Percentiles rank a stretch among this genome's conserved stretches.
Evolutionary conservation across 2,329 filamentous ascomycete species (phyloP).

Genomic region (Neonectria ditissima): DNA sequence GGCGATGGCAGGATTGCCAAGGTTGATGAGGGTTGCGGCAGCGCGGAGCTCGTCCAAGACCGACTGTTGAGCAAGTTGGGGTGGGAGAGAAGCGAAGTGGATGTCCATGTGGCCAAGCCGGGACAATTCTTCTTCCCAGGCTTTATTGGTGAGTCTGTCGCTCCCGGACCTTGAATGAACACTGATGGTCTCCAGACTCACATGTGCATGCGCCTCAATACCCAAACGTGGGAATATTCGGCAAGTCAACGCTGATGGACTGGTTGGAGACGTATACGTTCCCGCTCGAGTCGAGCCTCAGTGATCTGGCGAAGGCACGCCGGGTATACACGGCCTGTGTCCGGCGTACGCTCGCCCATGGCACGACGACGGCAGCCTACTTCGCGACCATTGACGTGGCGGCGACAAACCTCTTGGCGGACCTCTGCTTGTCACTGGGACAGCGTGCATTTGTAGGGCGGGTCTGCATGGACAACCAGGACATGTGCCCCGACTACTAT

Average conservation of each 20-base stretch:
- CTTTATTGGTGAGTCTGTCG: constrained; percentile 72
- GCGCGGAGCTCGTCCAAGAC: constrained; percentile 46
- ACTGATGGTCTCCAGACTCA: constrained; percentile 72
- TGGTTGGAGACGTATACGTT: constrained; percentile 98
- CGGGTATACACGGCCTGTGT: constrained; percentile 84
- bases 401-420: constrained; percentile 90
- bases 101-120: constrained; percentile 52
- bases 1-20: constrained; percentile 62
- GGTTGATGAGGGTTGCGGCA: constrained; percentile 54
- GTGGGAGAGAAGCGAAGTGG: constrained; percentile 57
- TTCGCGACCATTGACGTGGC: constrained; percentile 90
- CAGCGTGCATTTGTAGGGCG: constrained; percentile 92
- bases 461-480: constrained; percentile 88
- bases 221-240: constrained; percentile 93
- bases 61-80: constrained; percentile 56
- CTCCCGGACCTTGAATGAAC: background rate
- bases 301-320: constrained; percentile 70
- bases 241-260: constrained; percentile 89
- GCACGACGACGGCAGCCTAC: constrained; percentile 95
- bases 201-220: constrained; percentile 97
- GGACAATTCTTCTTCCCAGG: constrained; percentile 86
- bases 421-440: constrained; percentile 81
- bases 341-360: constrained; percentile 83
- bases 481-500: constrained; percentile 80
- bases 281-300: constrained; percentile 85